Conservation (phyloP, 345 rosid species). For the Hibiscus syriacus region DNA sequence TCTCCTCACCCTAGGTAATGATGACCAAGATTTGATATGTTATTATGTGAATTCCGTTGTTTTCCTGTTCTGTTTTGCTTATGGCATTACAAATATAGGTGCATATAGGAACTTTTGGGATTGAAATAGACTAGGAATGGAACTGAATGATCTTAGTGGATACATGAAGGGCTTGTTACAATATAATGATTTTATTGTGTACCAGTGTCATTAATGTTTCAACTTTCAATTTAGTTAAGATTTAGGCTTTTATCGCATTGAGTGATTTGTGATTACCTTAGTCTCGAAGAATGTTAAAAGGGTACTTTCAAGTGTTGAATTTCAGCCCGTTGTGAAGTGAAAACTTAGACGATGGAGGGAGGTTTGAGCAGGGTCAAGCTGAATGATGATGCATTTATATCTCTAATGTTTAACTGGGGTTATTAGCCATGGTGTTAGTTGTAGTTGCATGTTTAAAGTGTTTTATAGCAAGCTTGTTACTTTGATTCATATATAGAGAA, state of each 20-base stretch:
- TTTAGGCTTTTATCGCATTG: background rate
- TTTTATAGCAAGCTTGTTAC: background rate
- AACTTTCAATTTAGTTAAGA: background rate
- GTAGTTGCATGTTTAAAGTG: background rate
- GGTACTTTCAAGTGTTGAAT: background rate
- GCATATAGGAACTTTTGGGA: background rate
- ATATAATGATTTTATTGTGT: background rate
- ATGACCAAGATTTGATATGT: background rate
- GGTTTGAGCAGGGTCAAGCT: background rate
- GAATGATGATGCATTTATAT: background rate
- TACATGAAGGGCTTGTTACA: background rate
- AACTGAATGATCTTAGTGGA: background rate
- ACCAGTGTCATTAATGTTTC: background rate
- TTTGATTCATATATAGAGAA: background rate
- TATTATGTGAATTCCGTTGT: background rate
- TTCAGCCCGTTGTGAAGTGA: background rate
- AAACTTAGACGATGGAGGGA: background rate
- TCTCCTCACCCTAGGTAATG: slow-evolving; percentile 1
- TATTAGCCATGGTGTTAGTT: background rate
- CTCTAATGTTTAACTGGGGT: background rate
- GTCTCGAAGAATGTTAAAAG: background rate
- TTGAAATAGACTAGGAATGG: background rate
- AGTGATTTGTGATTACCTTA: background rate
- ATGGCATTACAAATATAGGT: background rate
- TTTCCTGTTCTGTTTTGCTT: background rate